Base-by-base conservation (phyloP, 257 asterid species). In the Lycium ferocissimum region DNA sequence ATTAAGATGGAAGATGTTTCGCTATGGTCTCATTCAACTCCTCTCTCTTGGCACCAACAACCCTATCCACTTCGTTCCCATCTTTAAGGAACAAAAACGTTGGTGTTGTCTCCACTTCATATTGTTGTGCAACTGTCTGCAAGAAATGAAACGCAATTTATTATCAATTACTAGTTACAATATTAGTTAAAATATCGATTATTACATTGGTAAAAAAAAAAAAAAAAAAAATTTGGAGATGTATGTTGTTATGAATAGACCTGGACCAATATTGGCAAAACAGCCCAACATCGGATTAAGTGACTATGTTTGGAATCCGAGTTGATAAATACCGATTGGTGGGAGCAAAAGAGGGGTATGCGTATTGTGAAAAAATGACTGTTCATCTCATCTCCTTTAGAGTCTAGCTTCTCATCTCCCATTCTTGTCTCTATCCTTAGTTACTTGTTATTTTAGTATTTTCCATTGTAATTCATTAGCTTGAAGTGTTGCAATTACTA, bases 41-140 rank as follows among this genome's bases (percentile, higher is more conserved):
- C 0, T 94, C 97, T 86, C 93, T 95, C 83, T 40, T 70, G 6
- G 98, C 98, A 69, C 99, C 99, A 18, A 92, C 94, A 73, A 94
- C 1, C 92, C 86, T 93, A 37, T 92, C 93, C 43, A 93, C 88
- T 43, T 38, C 89, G 43, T 88, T 85, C 26, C 98, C 98, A 2
- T 91, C 94, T 80, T 88, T 92, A 63, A 96, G 51, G 93, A 93
- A 94, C 86, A 94, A 9, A 40, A 96, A 96, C 0, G 98, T 93
- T 0, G 99, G 98, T 98, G 94, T 96, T 2, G 98, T 98, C 89
- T 93, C 88, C 4, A 96, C 88, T 0, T 35, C 6, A 86, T 12
- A 89, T 53, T 93, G 94, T 87, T 86, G 62, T 0, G 98, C 86
- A 59, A 95, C 90, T 6, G 8, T 35, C 98, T 95, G 85, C 83